Percentiles rank a stretch among this genome's conserved stretches.
These are phyloP conservation scores for Citrullus amarus DNA, from an alignment of 306 rosid genomes.

Conservation along the genomic window DNA sequence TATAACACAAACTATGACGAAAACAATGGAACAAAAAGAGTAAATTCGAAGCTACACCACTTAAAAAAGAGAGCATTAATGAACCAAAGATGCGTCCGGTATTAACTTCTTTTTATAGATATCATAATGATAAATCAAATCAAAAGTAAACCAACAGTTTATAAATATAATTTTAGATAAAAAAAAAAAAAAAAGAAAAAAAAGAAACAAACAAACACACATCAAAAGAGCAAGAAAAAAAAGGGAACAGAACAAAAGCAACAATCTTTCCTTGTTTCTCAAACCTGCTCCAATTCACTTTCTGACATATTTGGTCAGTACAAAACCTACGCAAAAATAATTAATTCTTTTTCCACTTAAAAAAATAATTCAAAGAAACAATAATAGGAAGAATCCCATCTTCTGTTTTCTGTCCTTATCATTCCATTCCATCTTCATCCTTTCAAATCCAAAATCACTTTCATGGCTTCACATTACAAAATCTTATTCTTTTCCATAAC, in stretches of 20 bases:
- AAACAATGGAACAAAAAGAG: background rate
- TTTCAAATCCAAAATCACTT: background rate
- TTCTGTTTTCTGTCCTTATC: background rate
- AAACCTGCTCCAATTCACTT: background rate
- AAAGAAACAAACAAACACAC: background rate
- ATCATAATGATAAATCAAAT: background rate
- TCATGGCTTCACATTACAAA: background rate
- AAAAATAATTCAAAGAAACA: background rate
- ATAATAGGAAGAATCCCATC: background rate
- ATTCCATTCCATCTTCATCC: background rate
- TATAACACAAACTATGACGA: no score
- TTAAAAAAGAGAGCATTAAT: background rate
- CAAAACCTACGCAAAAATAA: slow-evolving; percentile 4
- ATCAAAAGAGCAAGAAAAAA: background rate
- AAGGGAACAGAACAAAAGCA: background rate
- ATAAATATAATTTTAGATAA: no score
- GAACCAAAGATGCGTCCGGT: background rate
- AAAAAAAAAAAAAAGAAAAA: no score
- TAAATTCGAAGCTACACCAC: background rate
- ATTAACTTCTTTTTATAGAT: background rate
- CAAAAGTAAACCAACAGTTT: background rate
- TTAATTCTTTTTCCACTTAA: background rate
- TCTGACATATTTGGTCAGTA: background rate
- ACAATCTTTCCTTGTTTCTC: background rate
- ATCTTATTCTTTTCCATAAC: background rate